These are phyloP conservation scores for Nicotiana obtusifolia DNA, from an alignment of 257 asterid genomes.

Conservation along the genomic window DNA sequence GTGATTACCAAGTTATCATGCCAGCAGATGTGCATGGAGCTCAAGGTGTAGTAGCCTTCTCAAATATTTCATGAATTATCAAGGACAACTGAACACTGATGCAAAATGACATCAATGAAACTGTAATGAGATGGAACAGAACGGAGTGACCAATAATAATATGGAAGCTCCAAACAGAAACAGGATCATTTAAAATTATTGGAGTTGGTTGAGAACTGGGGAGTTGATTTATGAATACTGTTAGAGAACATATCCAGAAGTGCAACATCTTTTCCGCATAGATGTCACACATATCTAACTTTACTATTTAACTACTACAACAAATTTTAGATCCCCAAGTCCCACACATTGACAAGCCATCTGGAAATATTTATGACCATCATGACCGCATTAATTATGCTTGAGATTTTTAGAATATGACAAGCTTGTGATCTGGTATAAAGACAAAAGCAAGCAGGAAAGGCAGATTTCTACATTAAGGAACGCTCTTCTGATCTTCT, in stretches of 20 bases:
- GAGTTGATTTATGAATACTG: neutral
- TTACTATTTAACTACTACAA: neutral
- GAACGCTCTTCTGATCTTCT: neutral
- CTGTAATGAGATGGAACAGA: neutral
- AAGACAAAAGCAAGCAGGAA: neutral
- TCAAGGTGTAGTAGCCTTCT: neutral
- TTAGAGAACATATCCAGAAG: neutral
- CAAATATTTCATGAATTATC: neutral
- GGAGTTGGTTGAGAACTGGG: neutral
- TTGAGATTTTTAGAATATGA: neutral
- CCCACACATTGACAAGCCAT: neutral
- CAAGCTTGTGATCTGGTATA: neutral
- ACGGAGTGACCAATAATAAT: neutral
- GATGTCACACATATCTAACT: neutral
- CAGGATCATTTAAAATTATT: neutral
- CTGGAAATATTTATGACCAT: neutral
- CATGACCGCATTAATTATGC: neutral
- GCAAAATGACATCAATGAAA: neutral
- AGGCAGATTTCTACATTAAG: neutral
- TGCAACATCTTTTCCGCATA: neutral
- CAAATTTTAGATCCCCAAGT: neutral
- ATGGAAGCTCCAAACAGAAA: neutral
- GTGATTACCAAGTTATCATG: neutral
- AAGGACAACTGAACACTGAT: neutral
- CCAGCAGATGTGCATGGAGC: neutral